Conservation (phyloP, 176 grass and related monocot genomes). For the Typha latifolia region DNA sequence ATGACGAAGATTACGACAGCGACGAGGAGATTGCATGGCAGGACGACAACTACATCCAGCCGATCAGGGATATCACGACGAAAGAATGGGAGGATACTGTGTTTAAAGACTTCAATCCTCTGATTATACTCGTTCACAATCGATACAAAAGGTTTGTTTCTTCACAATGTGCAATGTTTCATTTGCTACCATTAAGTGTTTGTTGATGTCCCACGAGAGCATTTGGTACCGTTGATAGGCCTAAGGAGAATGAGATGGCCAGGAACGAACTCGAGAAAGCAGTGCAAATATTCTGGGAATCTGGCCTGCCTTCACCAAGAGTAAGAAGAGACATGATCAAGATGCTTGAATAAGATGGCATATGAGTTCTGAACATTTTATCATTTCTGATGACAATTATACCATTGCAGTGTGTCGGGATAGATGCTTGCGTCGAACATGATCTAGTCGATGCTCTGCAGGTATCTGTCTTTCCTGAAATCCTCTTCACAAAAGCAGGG, state of each 20-base stretch:
- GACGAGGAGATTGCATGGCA: conserved; percentile 69
- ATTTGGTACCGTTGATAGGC: conserved; percentile 19
- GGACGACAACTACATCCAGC: conserved; percentile 76
- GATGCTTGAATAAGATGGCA: not conserved
- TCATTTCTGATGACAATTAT: not conserved
- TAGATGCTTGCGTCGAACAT: conserved; percentile 68
- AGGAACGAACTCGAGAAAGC: conserved; percentile 70
- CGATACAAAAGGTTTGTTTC: conserved; percentile 57
- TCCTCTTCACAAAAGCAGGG: conserved; percentile 89
- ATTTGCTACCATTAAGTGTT: no score
- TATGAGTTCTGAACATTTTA: not conserved
- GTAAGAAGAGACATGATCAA: conserved; percentile 23
- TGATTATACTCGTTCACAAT: conserved; percentile 85
- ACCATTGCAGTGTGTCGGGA: conserved; percentile 56
- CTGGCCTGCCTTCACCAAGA: conserved; percentile 70
- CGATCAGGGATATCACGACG: conserved; percentile 56
- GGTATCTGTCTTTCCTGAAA: conserved; percentile 65
- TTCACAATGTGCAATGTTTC: not conserved
- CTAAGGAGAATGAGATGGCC: conserved; percentile 61
- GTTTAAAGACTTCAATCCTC: conserved; percentile 69
- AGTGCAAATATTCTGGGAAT: conserved; percentile 71
- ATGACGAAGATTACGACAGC: conserved; percentile 30
- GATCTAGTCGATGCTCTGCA: conserved; percentile 51
- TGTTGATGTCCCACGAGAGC: not conserved
- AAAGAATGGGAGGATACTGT: conserved; percentile 77